Base-by-base conservation (phyloP, 495 filamentous ascomycete genomes). In the Lophium mytilinum region DNA sequence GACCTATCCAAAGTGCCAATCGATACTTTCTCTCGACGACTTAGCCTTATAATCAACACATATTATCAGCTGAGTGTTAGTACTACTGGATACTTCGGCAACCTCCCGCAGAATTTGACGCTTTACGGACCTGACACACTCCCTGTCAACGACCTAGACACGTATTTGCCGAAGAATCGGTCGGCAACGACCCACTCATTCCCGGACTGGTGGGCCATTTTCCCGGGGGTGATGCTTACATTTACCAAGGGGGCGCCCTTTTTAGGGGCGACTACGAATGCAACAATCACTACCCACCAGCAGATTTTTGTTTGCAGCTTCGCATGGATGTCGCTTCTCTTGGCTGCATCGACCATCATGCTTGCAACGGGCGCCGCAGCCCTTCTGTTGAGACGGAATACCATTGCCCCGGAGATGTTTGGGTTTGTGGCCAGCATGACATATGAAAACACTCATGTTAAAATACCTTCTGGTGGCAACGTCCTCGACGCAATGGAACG, bases 371-470 rank as follows among this genome's bases (percentile, higher is more conserved):
- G 63, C 10, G 21, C 30, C 0, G 37, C 47, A 0, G 52, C 40
- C 1, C 37, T 63, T 14, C 24, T 66, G 0, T 48, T 68, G 1
- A 63, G 57, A 30, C 12, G 24, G 9, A 59, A 37, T 19, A 59
- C 50, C 4, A 48, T 61, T 17, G 63, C 56, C 9, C 66, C 66
- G 3, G 60, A 66, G 12, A 15, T 68, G 17, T 55, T 68, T 37
- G 58, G 62, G 18, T 63, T 57, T 39, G 62, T 65, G 4, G 30
- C 65, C 9, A 61, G 66, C 36, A 61, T 66, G 57, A 68, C 66
- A 10, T 66, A 66, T 40, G 52, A 66, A 10, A 66, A 66, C 50
- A 52, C 57, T 30, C 57, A 64, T 30, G 35, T 62, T 11, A 51
- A 47, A 18, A 24, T 61, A 4, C 55, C 55, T 14, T 33, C 40